Conservation (phyloP, 441 rosid species). For the Gossypium lobatum region DNA sequence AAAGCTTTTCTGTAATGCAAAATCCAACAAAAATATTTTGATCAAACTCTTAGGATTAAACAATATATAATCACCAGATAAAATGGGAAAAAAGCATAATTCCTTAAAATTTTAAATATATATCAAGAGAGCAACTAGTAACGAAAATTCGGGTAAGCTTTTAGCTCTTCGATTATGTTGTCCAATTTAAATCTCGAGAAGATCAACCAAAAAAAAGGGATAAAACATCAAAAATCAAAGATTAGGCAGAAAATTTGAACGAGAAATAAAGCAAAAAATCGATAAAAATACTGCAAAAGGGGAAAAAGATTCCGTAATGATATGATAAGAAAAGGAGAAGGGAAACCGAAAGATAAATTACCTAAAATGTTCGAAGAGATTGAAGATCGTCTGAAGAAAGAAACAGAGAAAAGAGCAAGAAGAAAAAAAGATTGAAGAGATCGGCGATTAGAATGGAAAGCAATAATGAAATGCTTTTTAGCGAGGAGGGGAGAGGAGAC, state of each 20-base stretch:
- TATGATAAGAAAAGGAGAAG: slow-evolving; percentile 11
- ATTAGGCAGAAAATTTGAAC: neutral
- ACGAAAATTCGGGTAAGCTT: neutral
- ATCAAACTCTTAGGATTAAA: neutral
- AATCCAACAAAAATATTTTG: neutral
- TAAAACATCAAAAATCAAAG: neutral
- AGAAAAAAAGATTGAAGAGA: slow-evolving; percentile 7
- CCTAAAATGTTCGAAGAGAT: slow-evolving; percentile 25
- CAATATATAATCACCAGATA: neutral
- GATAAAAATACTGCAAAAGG: neutral
- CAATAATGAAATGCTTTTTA: slow-evolving; percentile 20
- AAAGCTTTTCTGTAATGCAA: neutral
- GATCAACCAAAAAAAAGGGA: neutral
- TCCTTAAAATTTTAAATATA: neutral
- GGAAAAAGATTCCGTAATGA: neutral
- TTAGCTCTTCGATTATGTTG: neutral
- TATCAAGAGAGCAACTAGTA: neutral
- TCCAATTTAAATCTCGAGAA: neutral
- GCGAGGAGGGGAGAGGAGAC: neutral
- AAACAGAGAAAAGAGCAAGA: neutral
- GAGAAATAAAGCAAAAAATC: neutral
- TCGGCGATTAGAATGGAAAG: slow-evolving; percentile 13
- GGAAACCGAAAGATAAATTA: slow-evolving; percentile 23
- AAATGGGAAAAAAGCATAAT: neutral
- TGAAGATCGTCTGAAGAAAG: slow-evolving; percentile 20